Evolutionary conservation across 768 basidiomycete species (phyloP).

Genomic region (Galerina sulciceps): DNA sequence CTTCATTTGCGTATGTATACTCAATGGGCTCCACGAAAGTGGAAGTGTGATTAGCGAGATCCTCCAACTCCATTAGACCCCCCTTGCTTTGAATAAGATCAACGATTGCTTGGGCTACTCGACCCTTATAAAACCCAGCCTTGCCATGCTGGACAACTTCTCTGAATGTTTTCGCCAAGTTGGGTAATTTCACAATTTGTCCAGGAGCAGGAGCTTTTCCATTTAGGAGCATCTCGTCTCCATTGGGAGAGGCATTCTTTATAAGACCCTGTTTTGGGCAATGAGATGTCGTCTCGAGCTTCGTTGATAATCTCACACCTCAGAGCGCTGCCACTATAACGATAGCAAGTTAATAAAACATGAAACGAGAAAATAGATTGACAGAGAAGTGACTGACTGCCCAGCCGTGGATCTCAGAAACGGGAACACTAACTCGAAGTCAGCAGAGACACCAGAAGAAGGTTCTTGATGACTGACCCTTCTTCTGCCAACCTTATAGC

Average conservation of each 20-base stretch:
- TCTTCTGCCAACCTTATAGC: conserved; percentile 92
- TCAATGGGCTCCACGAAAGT: conserved; percentile 88
- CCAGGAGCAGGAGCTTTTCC: conserved; percentile 86
- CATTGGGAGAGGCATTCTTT: conserved; percentile 84
- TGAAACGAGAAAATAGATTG: background rate
- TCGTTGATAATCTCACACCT: conserved; percentile 35
- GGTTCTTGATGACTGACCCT: conserved; percentile 57
- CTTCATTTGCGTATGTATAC: conserved; percentile 84
- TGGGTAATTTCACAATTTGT: conserved; percentile 80
- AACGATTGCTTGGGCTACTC: conserved; percentile 87
- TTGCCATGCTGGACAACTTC: conserved; percentile 81
- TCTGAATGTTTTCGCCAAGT: conserved; percentile 84
- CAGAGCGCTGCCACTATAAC: conserved; percentile 59
- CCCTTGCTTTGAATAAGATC: conserved; percentile 85
- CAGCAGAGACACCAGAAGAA: background rate
- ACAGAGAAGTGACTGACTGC: conserved; percentile 39
- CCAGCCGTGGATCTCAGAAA: conserved; percentile 79
- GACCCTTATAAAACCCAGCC: conserved; percentile 93
- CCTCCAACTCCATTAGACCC: conserved; percentile 93
- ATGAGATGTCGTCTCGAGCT: background rate
- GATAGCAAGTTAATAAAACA: too few relatives aligned
- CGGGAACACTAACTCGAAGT: conserved; percentile 66
- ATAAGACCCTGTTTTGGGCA: conserved; percentile 54
- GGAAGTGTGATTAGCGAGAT: conserved; percentile 83
- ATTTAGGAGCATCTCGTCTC: conserved; percentile 83